phyloP scores from a whole-genome alignment of 352 stramenopile species.

The Pythium dissimile region DNA sequence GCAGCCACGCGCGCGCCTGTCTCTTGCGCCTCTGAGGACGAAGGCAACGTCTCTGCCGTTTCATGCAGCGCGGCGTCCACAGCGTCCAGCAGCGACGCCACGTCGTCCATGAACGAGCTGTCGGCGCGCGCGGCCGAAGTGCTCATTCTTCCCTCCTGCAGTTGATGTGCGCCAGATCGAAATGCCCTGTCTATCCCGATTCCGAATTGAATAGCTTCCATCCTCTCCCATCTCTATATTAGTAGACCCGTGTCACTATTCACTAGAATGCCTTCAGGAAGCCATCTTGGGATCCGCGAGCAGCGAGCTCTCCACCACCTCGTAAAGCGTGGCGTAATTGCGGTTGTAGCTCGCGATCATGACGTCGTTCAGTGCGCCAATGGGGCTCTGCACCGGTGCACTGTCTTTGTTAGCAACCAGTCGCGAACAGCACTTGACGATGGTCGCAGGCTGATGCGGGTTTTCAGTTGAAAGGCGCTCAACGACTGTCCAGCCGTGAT shows the following conservation, averaged over 20 bases:
- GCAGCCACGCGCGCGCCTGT: neutral
- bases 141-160: too few species aligned
- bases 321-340: conserved; percentile 1
- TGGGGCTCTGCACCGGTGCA: neutral
- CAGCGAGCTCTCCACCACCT: conserved; percentile 3
- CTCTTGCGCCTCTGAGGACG: neutral
- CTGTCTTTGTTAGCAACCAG: neutral
- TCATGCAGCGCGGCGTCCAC: neutral
- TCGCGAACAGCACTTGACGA: conserved; percentile 1
- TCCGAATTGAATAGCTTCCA: too few species aligned
- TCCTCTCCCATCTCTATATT: too few species aligned
- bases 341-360: conserved; percentile 8
- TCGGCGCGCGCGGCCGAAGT: neutral
- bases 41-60: neutral
- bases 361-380: neutral
- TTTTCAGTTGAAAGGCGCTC: neutral
- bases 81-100: neutral
- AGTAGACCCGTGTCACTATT: neutral
- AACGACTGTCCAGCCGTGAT: conserved; percentile 6
- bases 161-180: too few species aligned
- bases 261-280: neutral
- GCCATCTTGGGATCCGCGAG: neutral
- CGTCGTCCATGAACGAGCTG: neutral
- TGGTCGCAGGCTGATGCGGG: neutral
- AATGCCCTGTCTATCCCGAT: too few species aligned